Base-by-base conservation (phyloP, 768 basidiomycete genomes). In the Pulveroboletus ravenelii region DNA sequence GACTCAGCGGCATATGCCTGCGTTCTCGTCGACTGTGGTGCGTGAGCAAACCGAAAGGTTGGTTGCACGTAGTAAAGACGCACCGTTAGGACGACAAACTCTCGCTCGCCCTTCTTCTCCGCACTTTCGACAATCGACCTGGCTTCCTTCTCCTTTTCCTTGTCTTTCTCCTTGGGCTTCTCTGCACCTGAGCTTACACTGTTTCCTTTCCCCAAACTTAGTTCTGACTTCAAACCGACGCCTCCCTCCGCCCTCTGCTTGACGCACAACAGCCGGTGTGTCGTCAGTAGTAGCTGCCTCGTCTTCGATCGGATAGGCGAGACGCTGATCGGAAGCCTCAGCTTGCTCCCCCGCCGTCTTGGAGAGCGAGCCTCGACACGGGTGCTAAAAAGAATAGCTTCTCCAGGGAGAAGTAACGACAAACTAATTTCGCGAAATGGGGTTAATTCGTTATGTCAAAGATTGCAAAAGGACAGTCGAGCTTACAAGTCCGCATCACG, bases 1-100 rank as follows among this genome's bases (percentile, higher is more conserved):
- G 74, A 71, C 47, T 64, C 62, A 6, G 73, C 70, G 18, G 73
- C 74, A 54, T 76, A 79, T 18, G 68, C 68, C 51, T 71, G 72
- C 27, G 70, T 73, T 58, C 76, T 81, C 7, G 75, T 69, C 18
- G 74, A 67, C 81, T 82, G 18, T 12, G 36, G 20, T 3, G 34
- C 23, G 15, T 52, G 23, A 49, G 52, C n/a, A 41, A 10, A 10
- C 27, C 6, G n/a, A 45, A 36, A 3, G 14, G 6, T 4, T 15
- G 3, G 4, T 23, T 4, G 7, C 20, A 5, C 40, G 5, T 18
- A 30, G 5, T 56, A 27, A 50, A 30, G 18, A 69, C 80, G 61
- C 53, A 85, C 84, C 37, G 82, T 81, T 56, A 82, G 65, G 32
- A 85, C 73, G 14, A 79, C 75, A 60, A 85, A 83, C 60, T 81